Evolutionary conservation across 2,329 filamentous ascomycete species (phyloP).

Genomic region (Fusarium avenaceum): DNA sequence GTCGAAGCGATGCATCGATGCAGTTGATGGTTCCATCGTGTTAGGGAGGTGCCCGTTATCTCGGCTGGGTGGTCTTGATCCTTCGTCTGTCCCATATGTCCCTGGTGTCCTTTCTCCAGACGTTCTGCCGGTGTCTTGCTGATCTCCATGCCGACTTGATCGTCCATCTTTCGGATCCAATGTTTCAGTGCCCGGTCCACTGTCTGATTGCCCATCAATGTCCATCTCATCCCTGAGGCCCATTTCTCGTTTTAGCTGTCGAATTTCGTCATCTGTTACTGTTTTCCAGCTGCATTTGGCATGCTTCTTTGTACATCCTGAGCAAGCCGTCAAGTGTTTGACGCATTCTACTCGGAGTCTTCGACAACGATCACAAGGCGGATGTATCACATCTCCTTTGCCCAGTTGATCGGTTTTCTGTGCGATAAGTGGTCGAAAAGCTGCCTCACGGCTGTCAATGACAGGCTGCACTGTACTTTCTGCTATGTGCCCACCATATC

Average conservation of each 20-base stretch:
- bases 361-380: slow-evolving; percentile 86
- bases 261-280: slow-evolving; percentile 78
- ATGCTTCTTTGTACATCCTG: slow-evolving; percentile 90
- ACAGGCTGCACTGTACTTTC: slow-evolving; percentile 45
- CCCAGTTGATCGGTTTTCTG: slow-evolving; percentile 80
- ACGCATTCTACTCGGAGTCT: slow-evolving; percentile 84
- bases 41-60: slow-evolving; percentile 37
- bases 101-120: slow-evolving; percentile 43
- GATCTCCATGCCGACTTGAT: slow-evolving; percentile 28
- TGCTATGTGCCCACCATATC: slow-evolving; percentile 41
- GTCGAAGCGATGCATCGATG: slow-evolving; percentile 42
- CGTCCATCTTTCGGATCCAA: slow-evolving; percentile 31
- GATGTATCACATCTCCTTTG: slow-evolving; percentile 81
- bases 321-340: slow-evolving; percentile 88
- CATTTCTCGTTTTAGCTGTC: slow-evolving; percentile 50
- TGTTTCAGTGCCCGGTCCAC: slow-evolving; percentile 26
- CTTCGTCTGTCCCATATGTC: slow-evolving; percentile 35
- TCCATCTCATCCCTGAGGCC: slow-evolving; percentile 38
- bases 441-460: slow-evolving; percentile 50
- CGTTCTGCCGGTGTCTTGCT: slow-evolving; percentile 28
- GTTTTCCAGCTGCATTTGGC: slow-evolving; percentile 89
- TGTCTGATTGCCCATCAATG: slow-evolving; percentile 36
- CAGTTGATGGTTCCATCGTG: slow-evolving; percentile 42
- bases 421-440: slow-evolving; percentile 71
- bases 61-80: slow-evolving; percentile 42